Evolutionary conservation across 192 early-diverging fungal genomes (phyloP).

Genomic region (Diversispora epigaea): DNA sequence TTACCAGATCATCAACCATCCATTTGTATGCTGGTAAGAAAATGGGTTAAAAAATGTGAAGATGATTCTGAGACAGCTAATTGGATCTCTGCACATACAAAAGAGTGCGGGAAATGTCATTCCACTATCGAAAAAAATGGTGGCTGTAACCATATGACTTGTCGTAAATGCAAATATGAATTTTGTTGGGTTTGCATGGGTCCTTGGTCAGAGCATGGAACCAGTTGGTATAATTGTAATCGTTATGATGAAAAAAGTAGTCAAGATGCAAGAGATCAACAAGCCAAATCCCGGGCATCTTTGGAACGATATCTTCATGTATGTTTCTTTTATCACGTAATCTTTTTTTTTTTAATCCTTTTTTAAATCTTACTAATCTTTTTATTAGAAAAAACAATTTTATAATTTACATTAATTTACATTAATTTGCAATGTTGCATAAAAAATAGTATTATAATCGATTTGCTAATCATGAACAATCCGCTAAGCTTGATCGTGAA

Average conservation of each 20-base stretch:
- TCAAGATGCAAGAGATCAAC: slow-evolving; percentile 79
- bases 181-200: slow-evolving; percentile 99
- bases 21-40: slow-evolving; percentile 78
- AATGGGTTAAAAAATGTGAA: slow-evolving; percentile 92
- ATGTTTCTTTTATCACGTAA: slow-evolving; percentile 34
- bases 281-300: slow-evolving; percentile 82
- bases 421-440: slow-evolving; percentile 1
- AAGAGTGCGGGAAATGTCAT: slow-evolving; percentile 94
- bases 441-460: slow-evolving; percentile 86
- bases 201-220: slow-evolving; percentile 96
- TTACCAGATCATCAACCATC: slow-evolving; percentile 84
- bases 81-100: slow-evolving; percentile 93
- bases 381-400: background rate
- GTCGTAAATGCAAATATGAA: slow-evolving; percentile 95
- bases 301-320: slow-evolving; percentile 96
- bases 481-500: slow-evolving; percentile 80
- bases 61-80: slow-evolving; percentile 99
- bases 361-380: too few species aligned
- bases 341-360: too few species aligned
- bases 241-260: slow-evolving; percentile 91
- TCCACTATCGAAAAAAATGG: slow-evolving; percentile 99
- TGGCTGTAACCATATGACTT: slow-evolving; percentile 99
- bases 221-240: slow-evolving; percentile 97
- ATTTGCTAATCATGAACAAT: slow-evolving; percentile 97
- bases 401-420: background rate